Base-by-base conservation (phyloP, 2,329 filamentous ascomycete genomes). In the Calcarisporium arbuscula region DNA sequence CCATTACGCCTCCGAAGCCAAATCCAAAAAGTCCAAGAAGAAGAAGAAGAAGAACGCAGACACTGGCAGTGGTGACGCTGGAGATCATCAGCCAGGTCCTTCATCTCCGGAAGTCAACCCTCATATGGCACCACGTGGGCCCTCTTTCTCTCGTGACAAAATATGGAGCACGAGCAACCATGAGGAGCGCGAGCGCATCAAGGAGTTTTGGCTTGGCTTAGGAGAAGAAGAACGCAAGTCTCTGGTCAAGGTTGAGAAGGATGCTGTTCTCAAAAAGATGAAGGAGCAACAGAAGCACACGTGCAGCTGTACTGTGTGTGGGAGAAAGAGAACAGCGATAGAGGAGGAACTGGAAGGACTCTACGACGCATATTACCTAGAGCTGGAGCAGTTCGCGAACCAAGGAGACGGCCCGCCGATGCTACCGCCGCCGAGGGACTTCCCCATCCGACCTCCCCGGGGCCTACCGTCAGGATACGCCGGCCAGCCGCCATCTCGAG, bases 231-330 rank as follows among this genome's bases (percentile, higher is more conserved):
- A 96, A 58, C 85, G 92, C 49, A 92, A 94, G 57, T 92, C 86
- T 12, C 69, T 98, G 30, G 88, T 98, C 54, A 95, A 95, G 62
- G 90, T 98, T 19, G 92, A 98, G 63, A 98, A 98, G 65, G 90
- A 98, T 61, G 90, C 92, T 7, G 92, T 98, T 1, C 67, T 98
- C 37, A 88, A 86, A 55, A 98, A 98, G 70, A 98, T 98, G 92
- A 98, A 98, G 70, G 92, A 98, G 61, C 92, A 98, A 61, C 92
- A 98, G 61, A 96, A 96, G 62, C 89, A 96, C 59, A 96, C 90
- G 3, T 98, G 92, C 68, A 95, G 89, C 58, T 98, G 92, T 62
- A 94, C 88, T 5, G 90, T 98, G 26, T 98, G 92, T 60, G 92
- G 92, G 34, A 78, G 92, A 46, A 98, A 98, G 67, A 80, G 92